Percentiles rank a stretch among this genome's conserved stretches.
Conservation (phyloP, 2,329 filamentous ascomycete genomes). For the Cordyceps cateniannulata region DNA sequence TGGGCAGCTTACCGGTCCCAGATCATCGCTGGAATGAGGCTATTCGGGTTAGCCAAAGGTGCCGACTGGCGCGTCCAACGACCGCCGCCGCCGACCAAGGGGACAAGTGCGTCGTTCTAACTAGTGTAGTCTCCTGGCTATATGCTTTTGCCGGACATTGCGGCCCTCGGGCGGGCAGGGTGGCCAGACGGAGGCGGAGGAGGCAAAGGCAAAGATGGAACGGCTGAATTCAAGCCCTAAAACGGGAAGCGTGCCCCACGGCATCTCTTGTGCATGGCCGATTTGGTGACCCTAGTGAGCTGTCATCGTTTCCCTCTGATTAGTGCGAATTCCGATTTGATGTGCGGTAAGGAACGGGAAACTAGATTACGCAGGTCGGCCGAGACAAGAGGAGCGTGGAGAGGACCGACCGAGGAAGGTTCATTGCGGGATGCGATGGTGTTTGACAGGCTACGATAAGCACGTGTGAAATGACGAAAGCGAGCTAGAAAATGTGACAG, state of each 20-base stretch:
- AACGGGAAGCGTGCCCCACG: slow-evolving; percentile 1
- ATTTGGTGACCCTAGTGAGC: neutral
- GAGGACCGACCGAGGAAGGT: neutral
- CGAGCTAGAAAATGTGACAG: neutral
- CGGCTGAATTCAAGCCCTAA: neutral
- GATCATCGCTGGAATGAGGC: neutral
- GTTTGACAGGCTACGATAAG: neutral
- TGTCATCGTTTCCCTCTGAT: neutral
- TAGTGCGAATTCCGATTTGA: neutral
- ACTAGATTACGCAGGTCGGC: neutral
- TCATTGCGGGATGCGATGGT: neutral
- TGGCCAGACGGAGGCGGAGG: too few species aligned
- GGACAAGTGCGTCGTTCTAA: neutral
- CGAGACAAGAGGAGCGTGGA: neutral
- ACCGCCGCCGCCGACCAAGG: too few species aligned
- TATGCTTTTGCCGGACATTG: neutral
- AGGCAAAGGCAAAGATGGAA: too few species aligned
- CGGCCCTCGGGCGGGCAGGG: neutral
- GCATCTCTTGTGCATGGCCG: slow-evolving; percentile 3
- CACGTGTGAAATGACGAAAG: neutral
- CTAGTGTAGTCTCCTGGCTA: too few species aligned
- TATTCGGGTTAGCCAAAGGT: neutral
- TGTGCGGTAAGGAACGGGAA: neutral
- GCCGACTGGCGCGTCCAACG: neutral
- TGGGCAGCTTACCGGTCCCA: neutral